A percentile compares a stretch with the other conserved stretches of the same genome.
phyloP scores from a whole-genome alignment of 1,139 yeast genomes.

The Candida glucosophila region DNA sequence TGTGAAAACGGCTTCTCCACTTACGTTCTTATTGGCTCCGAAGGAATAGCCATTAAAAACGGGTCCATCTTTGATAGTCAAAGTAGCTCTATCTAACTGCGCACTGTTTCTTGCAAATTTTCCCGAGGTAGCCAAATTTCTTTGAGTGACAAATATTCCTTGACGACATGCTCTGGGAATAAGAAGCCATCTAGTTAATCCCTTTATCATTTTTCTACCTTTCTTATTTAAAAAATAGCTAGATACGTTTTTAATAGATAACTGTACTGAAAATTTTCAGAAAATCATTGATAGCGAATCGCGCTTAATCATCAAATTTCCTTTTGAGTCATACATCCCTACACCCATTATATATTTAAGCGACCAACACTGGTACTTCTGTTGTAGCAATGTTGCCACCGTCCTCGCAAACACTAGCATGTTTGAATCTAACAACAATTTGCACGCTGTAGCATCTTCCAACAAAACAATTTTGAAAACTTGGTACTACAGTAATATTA shows the following conservation, averaged over 20 bases:
- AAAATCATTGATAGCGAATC: constrained; percentile 25
- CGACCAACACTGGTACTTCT: constrained; percentile 37
- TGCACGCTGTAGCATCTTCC: constrained; percentile 37
- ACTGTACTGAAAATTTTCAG: constrained; percentile 9
- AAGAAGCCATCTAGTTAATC: too few species aligned
- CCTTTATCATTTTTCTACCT: too few species aligned
- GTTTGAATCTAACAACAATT: constrained; percentile 30
- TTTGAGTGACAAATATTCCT: too few species aligned
- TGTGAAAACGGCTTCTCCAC: constrained; percentile 97
- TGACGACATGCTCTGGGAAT: too few species aligned
- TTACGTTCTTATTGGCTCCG: constrained; percentile 84
- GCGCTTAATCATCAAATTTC: constrained; percentile 28
- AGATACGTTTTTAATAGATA: constrained; percentile 7
- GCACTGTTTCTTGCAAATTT: constrained; percentile 29
- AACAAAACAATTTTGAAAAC: constrained; percentile 36
- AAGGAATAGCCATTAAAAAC: constrained; percentile 88
- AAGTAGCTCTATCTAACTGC: constrained; percentile 71
- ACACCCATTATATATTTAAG: constrained; percentile 17
- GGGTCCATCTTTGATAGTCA: constrained; percentile 89
- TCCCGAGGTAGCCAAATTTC: constrained; percentile 35
- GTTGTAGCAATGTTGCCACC: constrained; percentile 26
- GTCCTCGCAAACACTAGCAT: constrained; percentile 26
- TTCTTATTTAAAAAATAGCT: too few species aligned
- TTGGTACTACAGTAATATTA: constrained; percentile 32
- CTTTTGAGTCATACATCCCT: constrained; percentile 9